Evolutionary conservation across 805 yeast species (phyloP).

Genomic region (Torulaspora delbrueckii): DNA sequence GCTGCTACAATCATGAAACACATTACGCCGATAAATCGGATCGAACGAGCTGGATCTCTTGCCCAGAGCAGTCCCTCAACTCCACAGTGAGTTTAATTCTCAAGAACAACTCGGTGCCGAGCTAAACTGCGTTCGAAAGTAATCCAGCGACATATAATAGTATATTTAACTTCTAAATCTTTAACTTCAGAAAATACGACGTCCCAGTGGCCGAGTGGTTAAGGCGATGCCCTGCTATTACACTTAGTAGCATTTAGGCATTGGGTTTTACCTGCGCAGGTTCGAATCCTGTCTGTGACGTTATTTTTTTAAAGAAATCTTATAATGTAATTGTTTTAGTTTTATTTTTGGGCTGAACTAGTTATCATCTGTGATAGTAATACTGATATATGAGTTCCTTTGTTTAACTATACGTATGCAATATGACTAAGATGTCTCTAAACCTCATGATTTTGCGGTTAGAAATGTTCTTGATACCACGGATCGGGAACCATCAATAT

Average conservation of each 20-base stretch:
- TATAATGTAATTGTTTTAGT: too few relatives aligned
- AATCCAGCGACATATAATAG: neutral
- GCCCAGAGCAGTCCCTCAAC: too few relatives aligned
- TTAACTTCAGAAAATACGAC: neutral
- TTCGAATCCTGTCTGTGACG: slow-evolving; percentile 99
- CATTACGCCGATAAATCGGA: neutral
- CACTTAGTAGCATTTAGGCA: slow-evolving; percentile 55
- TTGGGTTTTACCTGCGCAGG: slow-evolving; percentile 95
- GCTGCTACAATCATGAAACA: neutral
- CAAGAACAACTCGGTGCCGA: too few relatives aligned
- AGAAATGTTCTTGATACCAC: slow-evolving; percentile 37
- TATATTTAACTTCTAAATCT: neutral
- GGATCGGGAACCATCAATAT: slow-evolving; percentile 89
- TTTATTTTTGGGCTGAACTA: neutral
- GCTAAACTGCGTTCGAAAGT: too few relatives aligned
- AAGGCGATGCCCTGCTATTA: slow-evolving; percentile 87
- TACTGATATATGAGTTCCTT: neutral
- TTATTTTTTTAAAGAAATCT: slow-evolving; percentile 18
- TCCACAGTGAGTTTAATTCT: too few relatives aligned
- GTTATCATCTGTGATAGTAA: neutral
- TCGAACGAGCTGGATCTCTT: too few relatives aligned
- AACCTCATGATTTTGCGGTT: too few relatives aligned
- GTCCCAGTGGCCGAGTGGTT: slow-evolving; percentile 90
- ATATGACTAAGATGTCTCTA: too few relatives aligned
- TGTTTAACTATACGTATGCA: too few relatives aligned